Evolutionary conservation across 1,284 basidiomycete genomes (phyloP).

Genomic region (Kwoniella shivajii): DNA sequence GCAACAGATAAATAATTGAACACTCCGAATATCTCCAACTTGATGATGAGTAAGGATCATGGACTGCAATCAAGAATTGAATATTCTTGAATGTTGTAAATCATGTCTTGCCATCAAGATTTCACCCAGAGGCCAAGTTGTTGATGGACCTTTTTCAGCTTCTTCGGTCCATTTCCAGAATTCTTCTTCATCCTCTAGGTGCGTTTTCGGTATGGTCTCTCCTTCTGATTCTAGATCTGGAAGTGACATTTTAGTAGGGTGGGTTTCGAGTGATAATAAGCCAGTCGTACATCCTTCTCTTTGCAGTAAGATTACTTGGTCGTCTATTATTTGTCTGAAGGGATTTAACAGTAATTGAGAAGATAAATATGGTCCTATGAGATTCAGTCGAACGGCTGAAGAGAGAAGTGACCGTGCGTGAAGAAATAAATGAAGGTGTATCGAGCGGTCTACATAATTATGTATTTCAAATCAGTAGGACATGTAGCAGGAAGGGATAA

Average conservation of each 20-base stretch:
- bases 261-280: constrained; percentile 19
- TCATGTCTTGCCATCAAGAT: constrained; percentile 88
- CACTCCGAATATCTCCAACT: no score
- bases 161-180: constrained; percentile 49
- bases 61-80: constrained; percentile 68
- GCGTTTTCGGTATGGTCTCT: constrained; percentile 18
- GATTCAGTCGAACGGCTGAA: constrained; percentile 86
- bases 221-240: background rate
- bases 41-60: background rate
- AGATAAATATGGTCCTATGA: constrained; percentile 87
- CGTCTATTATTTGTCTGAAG: constrained; percentile 66
- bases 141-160: constrained; percentile 63
- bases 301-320: constrained; percentile 58
- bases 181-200: constrained; percentile 16
- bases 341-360: constrained; percentile 82
- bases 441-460: constrained; percentile 54
- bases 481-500: background rate
- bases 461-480: background rate
- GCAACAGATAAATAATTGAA: no score
- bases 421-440: constrained; percentile 87
- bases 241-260: no score
- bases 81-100: constrained; percentile 91
- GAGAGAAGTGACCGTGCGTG: constrained; percentile 87
- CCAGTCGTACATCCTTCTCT: constrained; percentile 17
- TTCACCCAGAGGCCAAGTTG: constrained; percentile 96